These are phyloP conservation scores for Flaveria trinervia DNA, from an alignment of 129 eudicot species.

Conservation along the genomic window DNA sequence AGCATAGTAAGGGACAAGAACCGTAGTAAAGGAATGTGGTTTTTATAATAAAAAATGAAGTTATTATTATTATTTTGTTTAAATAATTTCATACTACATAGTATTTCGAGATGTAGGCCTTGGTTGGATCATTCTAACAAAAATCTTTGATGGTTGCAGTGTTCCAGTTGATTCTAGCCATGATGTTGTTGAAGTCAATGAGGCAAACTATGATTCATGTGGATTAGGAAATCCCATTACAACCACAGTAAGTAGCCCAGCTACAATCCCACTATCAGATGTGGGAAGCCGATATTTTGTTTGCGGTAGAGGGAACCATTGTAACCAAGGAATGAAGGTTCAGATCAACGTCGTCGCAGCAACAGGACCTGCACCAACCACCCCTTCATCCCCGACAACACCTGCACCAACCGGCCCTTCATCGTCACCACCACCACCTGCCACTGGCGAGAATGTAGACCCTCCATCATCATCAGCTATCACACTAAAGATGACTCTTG, in stretches of 20 bases:
- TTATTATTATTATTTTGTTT: too few species aligned
- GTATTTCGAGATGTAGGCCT: not conserved
- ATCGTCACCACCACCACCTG: slow-evolving; percentile 35
- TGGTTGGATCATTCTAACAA: not conserved
- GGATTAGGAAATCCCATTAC: slow-evolving; percentile 32
- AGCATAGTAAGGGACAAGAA: too few species aligned
- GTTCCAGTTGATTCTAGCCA: slow-evolving; percentile 42
- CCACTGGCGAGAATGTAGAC: slow-evolving; percentile 21
- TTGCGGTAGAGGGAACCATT: slow-evolving; percentile 61
- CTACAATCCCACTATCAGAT: slow-evolving; percentile 45
- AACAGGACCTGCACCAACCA: slow-evolving; percentile 40
- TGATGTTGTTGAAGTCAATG: slow-evolving; percentile 56
- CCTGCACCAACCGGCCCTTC: slow-evolving; percentile 33
- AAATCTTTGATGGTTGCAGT: slow-evolving; percentile 11
- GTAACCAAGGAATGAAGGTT: slow-evolving; percentile 74
- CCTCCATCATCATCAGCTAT: slow-evolving; percentile 52
- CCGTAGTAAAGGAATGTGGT: not conserved
- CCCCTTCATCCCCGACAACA: slow-evolving; percentile 33
- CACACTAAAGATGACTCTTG: slow-evolving; percentile 30
- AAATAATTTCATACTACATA: not conserved
- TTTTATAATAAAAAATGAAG: too few species aligned
- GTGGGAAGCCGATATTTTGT: slow-evolving; percentile 64
- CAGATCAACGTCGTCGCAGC: slow-evolving; percentile 42
- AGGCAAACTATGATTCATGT: slow-evolving; percentile 55
- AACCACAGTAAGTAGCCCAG: slow-evolving; percentile 36